Percentiles rank a stretch among this genome's conserved stretches.
Evolutionary conservation across 2,329 filamentous ascomycete genomes (phyloP).

Genomic region (Aureobasidium vineae): DNA sequence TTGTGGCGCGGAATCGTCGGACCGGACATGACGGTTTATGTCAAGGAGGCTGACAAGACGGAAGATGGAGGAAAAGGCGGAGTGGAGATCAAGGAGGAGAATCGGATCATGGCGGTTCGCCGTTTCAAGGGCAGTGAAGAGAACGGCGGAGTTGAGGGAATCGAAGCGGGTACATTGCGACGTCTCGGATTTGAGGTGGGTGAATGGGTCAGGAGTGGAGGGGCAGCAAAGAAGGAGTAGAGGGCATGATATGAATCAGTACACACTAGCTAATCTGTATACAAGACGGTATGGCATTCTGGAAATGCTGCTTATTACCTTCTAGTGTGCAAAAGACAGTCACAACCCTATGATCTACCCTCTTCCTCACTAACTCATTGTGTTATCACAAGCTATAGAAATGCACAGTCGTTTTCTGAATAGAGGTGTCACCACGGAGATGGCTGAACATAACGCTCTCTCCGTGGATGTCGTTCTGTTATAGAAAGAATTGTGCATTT

Average conservation of each 20-base stretch:
- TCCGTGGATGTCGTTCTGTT: too few species aligned
- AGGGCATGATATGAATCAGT: not conserved
- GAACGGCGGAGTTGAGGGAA: slow-evolving; percentile 29
- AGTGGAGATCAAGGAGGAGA: slow-evolving; percentile 43
- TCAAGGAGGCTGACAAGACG: slow-evolving; percentile 39
- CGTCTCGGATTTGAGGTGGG: slow-evolving; percentile 82
- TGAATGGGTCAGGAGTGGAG: slow-evolving; percentile 63
- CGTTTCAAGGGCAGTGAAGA: slow-evolving; percentile 36
- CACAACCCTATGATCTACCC: too few species aligned
- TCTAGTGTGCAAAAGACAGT: too few species aligned
- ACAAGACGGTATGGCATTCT: not conserved
- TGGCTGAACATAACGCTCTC: too few species aligned
- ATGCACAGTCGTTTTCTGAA: too few species aligned
- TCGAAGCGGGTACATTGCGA: slow-evolving; percentile 58
- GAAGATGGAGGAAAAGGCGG: slow-evolving; percentile 33
- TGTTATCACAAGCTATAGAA: too few species aligned
- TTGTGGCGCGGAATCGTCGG: slow-evolving; percentile 85
- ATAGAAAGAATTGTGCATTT: too few species aligned
- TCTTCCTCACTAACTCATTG: too few species aligned
- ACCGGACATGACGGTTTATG: slow-evolving; percentile 74
- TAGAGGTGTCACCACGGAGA: too few species aligned
- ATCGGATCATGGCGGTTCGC: slow-evolving; percentile 39
- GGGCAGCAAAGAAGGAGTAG: slow-evolving; percentile 15
- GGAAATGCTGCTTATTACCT: slow-evolving; percentile 14
- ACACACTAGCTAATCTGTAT: slow-evolving; percentile 1